Percentiles rank a stretch among this genome's conserved stretches.
Evolutionary conservation across 2,329 filamentous ascomycete genomes (phyloP).

Genomic region (Hypoxylon sp.): DNA sequence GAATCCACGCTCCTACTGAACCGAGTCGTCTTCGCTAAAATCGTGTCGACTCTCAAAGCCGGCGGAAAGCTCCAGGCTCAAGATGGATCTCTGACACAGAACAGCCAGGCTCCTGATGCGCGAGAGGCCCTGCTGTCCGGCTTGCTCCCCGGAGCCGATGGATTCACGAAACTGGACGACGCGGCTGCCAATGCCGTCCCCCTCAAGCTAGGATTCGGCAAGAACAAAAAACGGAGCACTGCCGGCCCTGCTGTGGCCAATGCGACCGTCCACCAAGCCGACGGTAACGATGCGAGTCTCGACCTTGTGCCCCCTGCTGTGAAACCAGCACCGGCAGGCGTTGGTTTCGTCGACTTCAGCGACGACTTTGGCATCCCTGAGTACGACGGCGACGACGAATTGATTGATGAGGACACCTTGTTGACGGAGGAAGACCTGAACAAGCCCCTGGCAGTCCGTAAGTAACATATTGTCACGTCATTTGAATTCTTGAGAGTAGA

Average conservation of each 20-base stretch:
- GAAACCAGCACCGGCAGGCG: constrained; percentile 62
- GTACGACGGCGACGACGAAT: constrained; percentile 80
- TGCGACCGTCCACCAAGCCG: constrained; percentile 54
- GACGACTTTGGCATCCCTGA: constrained; percentile 72
- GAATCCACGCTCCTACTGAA: constrained; percentile 75
- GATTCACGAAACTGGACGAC: constrained; percentile 80
- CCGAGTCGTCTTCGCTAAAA: constrained; percentile 74
- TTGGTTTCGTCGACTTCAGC: constrained; percentile 76
- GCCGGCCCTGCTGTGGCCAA: constrained; percentile 52
- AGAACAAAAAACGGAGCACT: constrained; percentile 67
- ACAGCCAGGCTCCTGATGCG: constrained; percentile 61
- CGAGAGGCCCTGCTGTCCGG: constrained; percentile 90
- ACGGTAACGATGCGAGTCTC: constrained; percentile 54
- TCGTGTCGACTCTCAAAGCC: constrained; percentile 78
- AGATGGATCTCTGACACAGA: constrained; percentile 69
- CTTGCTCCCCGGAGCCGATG: constrained; percentile 71
- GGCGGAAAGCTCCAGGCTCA: constrained; percentile 78
- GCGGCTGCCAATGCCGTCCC: constrained; percentile 68
- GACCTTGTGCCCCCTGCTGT: constrained; percentile 55
- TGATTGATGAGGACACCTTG: constrained; percentile 91
- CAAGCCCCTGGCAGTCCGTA: constrained; percentile 83
- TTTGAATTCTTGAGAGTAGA: constrained; percentile 9
- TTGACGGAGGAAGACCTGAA: constrained; percentile 87
- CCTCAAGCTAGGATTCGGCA: constrained; percentile 71
- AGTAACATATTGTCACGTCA: constrained; percentile 55